Evolutionary conservation across 2,329 filamentous ascomycete genomes (phyloP), one percentile per base, ranked within the genome.

Genomic region (Arachnomyces sp.): DNA sequence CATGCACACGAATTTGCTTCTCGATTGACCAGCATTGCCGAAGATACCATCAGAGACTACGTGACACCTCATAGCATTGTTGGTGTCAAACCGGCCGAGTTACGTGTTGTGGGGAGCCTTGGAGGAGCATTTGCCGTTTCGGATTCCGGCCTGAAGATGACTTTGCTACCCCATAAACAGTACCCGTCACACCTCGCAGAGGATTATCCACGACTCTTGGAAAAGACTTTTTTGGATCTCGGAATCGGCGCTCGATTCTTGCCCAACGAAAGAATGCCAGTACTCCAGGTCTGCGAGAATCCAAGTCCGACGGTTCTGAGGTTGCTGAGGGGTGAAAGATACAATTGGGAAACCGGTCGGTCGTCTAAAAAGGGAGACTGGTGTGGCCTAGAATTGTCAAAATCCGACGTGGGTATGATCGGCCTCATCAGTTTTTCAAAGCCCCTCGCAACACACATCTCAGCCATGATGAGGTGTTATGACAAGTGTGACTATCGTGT

Each of bases 351-450:
- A 74, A 73, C 4, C 68, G 20, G 76, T 74, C 55, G 66, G 64
- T 43, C 74, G 81, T 5, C 20, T 9, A 25, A 25, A 25, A 25
- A 25, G 5, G 20, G 20, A 25, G 9, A 25, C 5, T 25, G 5
- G 5, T 9, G 20, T 25, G 20, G 68, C 16, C 73, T 93, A 2
- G 86, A 92, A 58, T 90, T 90, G 43, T 84, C 84, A 4, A 85
- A 85, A 54, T 68, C 70, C 7, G 81, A 81, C 3, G 76, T 82
- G 18, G 87, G 87, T n/a, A 84, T 90, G 11, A 84, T 89, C 57
- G 92, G 85, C 57, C 87, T 94, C 56, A 86, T 95, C 69, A 94
- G 94, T 60, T 94, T 94, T 57, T 83, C 83, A 1, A 88, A 38
- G 4, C 79, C 84, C 33, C 74, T 94, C 2, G 87, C 82, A 2